Percentiles rank a stretch among this genome's conserved stretches.
Evolutionary conservation across 495 filamentous ascomycete genomes (phyloP).

Genomic region (Lepraria neglecta): DNA sequence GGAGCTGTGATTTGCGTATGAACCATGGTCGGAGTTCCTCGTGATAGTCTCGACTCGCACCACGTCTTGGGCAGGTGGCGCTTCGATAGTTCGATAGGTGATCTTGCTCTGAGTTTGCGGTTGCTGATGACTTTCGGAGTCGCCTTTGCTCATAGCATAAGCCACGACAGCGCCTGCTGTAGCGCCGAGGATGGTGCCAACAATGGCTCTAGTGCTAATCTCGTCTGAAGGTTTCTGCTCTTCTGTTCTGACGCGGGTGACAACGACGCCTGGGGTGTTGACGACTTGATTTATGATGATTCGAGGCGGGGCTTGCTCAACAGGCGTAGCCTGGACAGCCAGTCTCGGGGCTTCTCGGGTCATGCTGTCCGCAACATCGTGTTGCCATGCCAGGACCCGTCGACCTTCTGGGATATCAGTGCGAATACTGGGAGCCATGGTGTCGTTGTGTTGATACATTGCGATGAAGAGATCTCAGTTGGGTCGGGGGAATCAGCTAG

Average conservation of each 20-base stretch:
- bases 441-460: conserved; percentile 41
- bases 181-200: conserved; percentile 71
- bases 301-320: conserved; percentile 23
- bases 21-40: conserved; percentile 28
- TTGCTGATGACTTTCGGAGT: conserved; percentile 39
- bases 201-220: conserved; percentile 43
- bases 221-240: conserved; percentile 36
- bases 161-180: conserved; percentile 68
- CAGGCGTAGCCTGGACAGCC: background rate
- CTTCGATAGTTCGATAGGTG: conserved; percentile 40
- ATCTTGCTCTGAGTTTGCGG: conserved; percentile 24
- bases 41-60: conserved; percentile 33
- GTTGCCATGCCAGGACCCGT: conserved; percentile 23
- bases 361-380: conserved; percentile 24
- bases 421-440: background rate
- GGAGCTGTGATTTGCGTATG: conserved; percentile 40
- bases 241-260: conserved; percentile 29
- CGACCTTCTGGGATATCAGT: conserved; percentile 12
- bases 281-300: conserved; percentile 32
- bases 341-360: conserved; percentile 5
- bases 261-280: conserved; percentile 32
- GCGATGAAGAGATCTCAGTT: conserved; percentile 56
- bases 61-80: conserved; percentile 36
- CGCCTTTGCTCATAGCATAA: conserved; percentile 61
- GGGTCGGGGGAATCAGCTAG: background rate